phyloP scores from a whole-genome alignment of 139 green algal genomes.

The Closterium sp. region DNA sequence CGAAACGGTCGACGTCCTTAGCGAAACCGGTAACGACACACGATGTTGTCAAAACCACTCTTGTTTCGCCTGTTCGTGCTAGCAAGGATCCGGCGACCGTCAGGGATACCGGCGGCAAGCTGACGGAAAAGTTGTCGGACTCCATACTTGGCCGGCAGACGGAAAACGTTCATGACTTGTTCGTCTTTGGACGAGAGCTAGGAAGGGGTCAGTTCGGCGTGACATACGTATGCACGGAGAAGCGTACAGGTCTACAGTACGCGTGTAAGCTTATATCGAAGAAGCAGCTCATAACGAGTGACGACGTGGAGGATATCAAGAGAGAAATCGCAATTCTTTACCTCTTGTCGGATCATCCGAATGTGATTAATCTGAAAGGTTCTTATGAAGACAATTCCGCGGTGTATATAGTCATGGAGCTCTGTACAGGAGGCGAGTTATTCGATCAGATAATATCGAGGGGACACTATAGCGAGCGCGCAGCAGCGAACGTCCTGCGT shows the following conservation, averaged over 20 bases:
- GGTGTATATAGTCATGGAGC: conserved; percentile 41
- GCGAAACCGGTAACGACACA: not conserved
- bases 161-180: too few species aligned
- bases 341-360: too few species aligned
- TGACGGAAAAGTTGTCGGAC: not conserved
- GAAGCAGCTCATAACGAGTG: too few species aligned
- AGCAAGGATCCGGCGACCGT: not conserved
- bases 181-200: too few species aligned
- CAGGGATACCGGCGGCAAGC: not conserved
- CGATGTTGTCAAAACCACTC: not conserved
- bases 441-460: conserved; percentile 78
- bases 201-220: not conserved
- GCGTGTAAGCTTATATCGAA: too few species aligned
- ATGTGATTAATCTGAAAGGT: not conserved
- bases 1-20: not conserved
- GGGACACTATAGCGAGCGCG: conserved; percentile 68
- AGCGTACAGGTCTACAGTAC: too few species aligned
- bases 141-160: not conserved
- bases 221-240: too few species aligned
- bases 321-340: too few species aligned
- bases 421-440: conserved; percentile 87
- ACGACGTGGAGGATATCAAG: too few species aligned
- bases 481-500: conserved; percentile 76
- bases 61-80: not conserved
- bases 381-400: conserved; percentile 42